Percentiles rank a stretch among this genome's conserved stretches.
These are phyloP conservation scores for Fonsecaea pedrosoi DNA, from an alignment of 2,329 filamentous ascomycete species.

Conservation along the genomic window DNA sequence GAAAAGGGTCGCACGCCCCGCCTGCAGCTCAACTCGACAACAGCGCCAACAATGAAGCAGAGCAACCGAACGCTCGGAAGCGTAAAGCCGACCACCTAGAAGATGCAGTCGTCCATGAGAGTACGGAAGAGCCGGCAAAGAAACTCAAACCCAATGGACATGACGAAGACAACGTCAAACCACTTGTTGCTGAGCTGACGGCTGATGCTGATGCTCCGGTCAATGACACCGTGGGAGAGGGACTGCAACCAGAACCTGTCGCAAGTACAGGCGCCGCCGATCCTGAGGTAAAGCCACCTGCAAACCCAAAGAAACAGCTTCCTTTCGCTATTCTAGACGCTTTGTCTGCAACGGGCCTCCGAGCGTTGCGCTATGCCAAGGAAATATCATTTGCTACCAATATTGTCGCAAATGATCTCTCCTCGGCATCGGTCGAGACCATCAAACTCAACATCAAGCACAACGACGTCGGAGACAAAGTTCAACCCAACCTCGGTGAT, in stretches of 20 bases:
- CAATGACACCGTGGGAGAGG: conserved; percentile 26
- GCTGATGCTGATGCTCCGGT: conserved; percentile 2
- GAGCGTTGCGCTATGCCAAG: conserved; percentile 87
- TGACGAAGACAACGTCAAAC: conserved; percentile 29
- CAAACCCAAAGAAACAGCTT: conserved; percentile 46
- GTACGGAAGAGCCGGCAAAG: conserved; percentile 19
- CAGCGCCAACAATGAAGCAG: conserved; percentile 11
- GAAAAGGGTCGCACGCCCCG: conserved; percentile 45
- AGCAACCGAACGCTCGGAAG: conserved; percentile 35
- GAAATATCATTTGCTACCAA: conserved; percentile 85
- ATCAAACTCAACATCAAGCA: conserved; percentile 86
- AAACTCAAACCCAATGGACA: conserved; percentile 21
- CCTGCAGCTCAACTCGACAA: conserved; percentile 8
- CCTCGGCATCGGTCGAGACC: conserved; percentile 74
- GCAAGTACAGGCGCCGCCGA: conserved; percentile 5
- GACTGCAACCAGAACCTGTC: conserved; percentile 21
- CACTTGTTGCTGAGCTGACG: conserved; percentile 26
- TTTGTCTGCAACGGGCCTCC: conserved; percentile 88
- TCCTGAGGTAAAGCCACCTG: too few relatives aligned
- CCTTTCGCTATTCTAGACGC: conserved; percentile 90
- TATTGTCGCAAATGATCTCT: conserved; percentile 89
- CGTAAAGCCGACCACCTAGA: conserved; percentile 42
- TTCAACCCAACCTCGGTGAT: conserved; percentile 78
- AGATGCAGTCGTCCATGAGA: conserved; percentile 18
- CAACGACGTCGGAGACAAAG: conserved; percentile 74